A percentile compares a stretch with the other conserved stretches of the same genome.
Conservation (phyloP, 345 rosid species). For the Gossypium australe region DNA sequence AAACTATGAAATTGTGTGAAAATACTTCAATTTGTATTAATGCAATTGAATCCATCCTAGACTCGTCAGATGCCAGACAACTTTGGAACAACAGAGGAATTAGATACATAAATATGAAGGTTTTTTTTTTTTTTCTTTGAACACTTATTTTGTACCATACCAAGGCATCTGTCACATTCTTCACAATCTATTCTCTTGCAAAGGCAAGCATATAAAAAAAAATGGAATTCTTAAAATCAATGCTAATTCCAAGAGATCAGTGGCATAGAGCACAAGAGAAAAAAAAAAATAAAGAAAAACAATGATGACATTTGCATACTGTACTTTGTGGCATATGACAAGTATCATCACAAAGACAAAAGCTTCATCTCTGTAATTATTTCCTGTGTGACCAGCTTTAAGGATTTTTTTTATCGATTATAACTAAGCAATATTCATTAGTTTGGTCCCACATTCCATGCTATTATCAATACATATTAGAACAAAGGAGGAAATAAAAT, state of each 20-base stretch:
- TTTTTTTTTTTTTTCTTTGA: too few relatives aligned
- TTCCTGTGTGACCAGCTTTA: neutral
- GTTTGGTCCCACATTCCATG: neutral
- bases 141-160: neutral
- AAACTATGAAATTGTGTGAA: too few relatives aligned
- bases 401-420: neutral
- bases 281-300: too few relatives aligned
- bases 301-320: neutral
- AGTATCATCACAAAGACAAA: neutral
- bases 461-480: neutral
- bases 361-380: neutral
- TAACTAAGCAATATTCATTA: neutral
- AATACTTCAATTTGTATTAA: too few relatives aligned
- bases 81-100: neutral
- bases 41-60: too few relatives aligned
- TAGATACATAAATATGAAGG: neutral
- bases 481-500: neutral
- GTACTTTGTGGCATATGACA: neutral
- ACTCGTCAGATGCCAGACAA: neutral
- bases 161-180: neutral
- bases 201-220: neutral
- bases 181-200: neutral
- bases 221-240: neutral
- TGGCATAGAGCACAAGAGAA: neutral
- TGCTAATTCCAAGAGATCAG: neutral